These are phyloP conservation scores for Scenedesmus sp. DNA, from an alignment of 163 green algal species.

Conservation along the genomic window DNA sequence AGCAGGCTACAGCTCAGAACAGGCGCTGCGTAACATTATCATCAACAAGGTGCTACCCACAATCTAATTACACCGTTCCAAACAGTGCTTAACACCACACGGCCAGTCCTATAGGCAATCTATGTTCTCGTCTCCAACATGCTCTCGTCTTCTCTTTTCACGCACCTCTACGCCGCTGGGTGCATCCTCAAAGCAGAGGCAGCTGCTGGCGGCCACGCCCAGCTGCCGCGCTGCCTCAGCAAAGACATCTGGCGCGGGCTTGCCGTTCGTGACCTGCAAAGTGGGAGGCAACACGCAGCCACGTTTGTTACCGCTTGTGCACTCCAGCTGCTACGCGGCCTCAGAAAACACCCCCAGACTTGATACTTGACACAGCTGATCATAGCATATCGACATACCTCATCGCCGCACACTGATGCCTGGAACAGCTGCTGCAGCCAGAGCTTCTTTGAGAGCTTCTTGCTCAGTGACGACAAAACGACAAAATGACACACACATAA, in stretches of 20 bases:
- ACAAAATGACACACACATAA: background rate
- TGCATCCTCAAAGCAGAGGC: conserved; percentile 92
- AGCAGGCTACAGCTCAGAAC: too few species aligned
- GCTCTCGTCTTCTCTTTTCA: background rate
- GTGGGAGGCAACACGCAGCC: background rate
- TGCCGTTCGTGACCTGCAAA: conserved; percentile 28
- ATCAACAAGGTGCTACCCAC: too few species aligned
- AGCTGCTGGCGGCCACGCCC: conserved; percentile 68
- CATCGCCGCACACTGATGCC: conserved; percentile 68
- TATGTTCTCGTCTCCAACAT: too few species aligned
- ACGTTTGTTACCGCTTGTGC: background rate
- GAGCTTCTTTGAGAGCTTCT: conserved; percentile 74
- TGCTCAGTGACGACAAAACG: too few species aligned
- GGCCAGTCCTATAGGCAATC: too few species aligned
- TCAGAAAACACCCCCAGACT: too few species aligned
- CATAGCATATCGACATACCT: conserved; percentile 44
- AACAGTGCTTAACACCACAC: background rate
- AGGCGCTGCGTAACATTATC: too few species aligned
- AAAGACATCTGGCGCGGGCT: conserved; percentile 81
- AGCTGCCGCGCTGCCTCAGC: conserved; percentile 68
- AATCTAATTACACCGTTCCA: too few species aligned
- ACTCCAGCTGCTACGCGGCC: too few species aligned
- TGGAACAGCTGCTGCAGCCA: conserved; percentile 65
- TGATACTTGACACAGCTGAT: too few species aligned
- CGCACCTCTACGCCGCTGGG: conserved; percentile 77